Percentiles rank a stretch among this genome's conserved stretches.
phyloP scores from a whole-genome alignment of 2,329 filamentous ascomycete species.

The Penicillium sp. region DNA sequence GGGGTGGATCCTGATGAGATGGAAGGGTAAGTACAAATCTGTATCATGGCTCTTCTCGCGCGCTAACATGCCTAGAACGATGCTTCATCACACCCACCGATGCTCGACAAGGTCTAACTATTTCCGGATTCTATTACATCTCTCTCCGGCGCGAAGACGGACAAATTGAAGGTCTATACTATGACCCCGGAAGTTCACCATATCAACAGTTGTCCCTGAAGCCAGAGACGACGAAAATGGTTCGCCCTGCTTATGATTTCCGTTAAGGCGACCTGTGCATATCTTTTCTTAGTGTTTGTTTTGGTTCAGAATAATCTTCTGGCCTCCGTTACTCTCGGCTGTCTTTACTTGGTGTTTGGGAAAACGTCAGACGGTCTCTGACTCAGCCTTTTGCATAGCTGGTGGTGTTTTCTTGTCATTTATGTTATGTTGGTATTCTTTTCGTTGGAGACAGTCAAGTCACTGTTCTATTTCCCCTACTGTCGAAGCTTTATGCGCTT shows the following conservation, averaged over 20 bases:
- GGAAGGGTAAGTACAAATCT: constrained; percentile 45
- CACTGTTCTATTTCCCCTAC: background rate
- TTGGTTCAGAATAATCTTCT: constrained; percentile 12
- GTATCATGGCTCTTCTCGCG: background rate
- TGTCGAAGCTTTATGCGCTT: background rate
- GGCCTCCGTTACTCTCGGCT: background rate
- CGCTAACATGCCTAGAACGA: constrained; percentile 38
- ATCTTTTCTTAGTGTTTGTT: background rate
- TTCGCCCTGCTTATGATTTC: constrained; percentile 46
- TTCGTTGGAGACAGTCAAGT: background rate
- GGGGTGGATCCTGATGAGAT: constrained; percentile 54
- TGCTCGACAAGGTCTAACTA: constrained; percentile 49
- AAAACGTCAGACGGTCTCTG: constrained; percentile 1
- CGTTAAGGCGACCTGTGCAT: constrained; percentile 22
- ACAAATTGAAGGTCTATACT: constrained; percentile 51
- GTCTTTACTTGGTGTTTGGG: constrained; percentile 4
- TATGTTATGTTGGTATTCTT: background rate
- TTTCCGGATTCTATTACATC: constrained; percentile 54
- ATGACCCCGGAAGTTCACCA: constrained; percentile 52
- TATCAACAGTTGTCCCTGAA: constrained; percentile 50
- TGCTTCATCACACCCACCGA: constrained; percentile 52
- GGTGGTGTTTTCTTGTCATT: constrained; percentile 1
- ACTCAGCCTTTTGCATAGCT: constrained; percentile 11
- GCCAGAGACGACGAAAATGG: constrained; percentile 43
- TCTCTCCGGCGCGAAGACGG: constrained; percentile 48